These are phyloP conservation scores for Rosa multiflora DNA, from an alignment of 306 rosid genomes.

Conservation along the genomic window DNA sequence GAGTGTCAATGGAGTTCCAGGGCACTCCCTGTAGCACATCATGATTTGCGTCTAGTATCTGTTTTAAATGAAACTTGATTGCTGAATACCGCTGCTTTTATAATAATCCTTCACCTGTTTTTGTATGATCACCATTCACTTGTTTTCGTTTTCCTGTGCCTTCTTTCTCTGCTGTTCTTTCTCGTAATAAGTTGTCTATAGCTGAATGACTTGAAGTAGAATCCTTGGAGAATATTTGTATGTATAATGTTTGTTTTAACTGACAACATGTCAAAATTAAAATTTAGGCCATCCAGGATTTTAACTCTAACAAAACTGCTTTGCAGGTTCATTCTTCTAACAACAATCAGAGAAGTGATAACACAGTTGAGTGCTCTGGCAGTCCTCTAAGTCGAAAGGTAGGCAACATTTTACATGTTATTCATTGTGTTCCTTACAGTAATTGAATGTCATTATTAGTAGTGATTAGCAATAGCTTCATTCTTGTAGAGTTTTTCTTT, in stretches of 20 bases:
- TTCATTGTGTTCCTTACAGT: not conserved
- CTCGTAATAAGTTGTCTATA: not conserved
- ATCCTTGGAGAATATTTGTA: not conserved
- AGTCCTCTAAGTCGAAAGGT: constrained; percentile 50
- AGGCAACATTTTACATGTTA: not conserved
- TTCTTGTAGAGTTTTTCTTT: not conserved
- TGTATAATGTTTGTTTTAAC: not conserved
- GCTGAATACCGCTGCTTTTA: not conserved
- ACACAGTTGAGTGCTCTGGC: constrained; percentile 37
- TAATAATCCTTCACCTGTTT: not conserved
- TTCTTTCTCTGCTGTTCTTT: not conserved
- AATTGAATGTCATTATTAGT: not conserved
- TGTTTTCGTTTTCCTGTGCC: not conserved
- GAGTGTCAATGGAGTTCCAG: not conserved
- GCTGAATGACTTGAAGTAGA: not conserved
- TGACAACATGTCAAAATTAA: not conserved
- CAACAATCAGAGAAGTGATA: constrained; percentile 34
- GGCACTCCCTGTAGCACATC: not conserved
- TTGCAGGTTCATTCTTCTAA: constrained; percentile 46
- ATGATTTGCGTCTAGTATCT: not conserved
- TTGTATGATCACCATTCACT: not conserved
- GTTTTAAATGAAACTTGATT: not conserved
- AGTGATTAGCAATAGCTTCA: not conserved
- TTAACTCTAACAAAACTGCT: constrained; percentile 11
- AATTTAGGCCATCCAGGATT: constrained; percentile 4